A percentile compares a stretch with the other conserved stretches of the same genome.
Evolutionary conservation across 1,284 basidiomycete genomes (phyloP).

Genomic region (Retiboletus flavoniger): DNA sequence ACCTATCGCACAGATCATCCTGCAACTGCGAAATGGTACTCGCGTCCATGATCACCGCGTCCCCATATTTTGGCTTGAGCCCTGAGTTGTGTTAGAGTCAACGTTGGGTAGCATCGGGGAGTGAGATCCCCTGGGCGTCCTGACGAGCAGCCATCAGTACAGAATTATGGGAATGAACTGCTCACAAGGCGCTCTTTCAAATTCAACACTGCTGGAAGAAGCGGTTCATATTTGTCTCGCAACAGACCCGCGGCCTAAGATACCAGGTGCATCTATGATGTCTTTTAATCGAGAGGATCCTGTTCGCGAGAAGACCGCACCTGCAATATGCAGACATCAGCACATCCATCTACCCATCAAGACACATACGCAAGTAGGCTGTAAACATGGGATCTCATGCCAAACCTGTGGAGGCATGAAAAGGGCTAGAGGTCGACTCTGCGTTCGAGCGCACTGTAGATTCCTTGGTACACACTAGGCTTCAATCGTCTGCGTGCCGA

Average conservation of each 20-base stretch:
- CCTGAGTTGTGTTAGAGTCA: slow-evolving; percentile 33
- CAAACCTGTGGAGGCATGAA: slow-evolving; percentile 44
- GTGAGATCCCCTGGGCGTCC: no score
- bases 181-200: slow-evolving; percentile 8
- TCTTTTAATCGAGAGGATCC: not conserved
- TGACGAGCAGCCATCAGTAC: not conserved
- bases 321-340: not conserved
- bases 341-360: not conserved
- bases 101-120: no score
- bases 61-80: slow-evolving; percentile 22
- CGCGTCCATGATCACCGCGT: no score
- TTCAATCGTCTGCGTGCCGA: slow-evolving; percentile 35
- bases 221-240: not conserved
- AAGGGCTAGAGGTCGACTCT: slow-evolving; percentile 44
- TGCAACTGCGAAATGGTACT: slow-evolving; percentile 31
- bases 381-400: slow-evolving; percentile 46
- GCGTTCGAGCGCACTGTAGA: slow-evolving; percentile 45
- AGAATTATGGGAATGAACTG: not conserved
- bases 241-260: not conserved
- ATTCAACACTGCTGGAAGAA: slow-evolving; percentile 5
- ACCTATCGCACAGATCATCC: slow-evolving; percentile 12
- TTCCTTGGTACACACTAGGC: slow-evolving; percentile 30
- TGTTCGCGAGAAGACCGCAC: slow-evolving; percentile 7
- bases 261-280: no score
- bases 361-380: slow-evolving; percentile 43